Conservation (phyloP, 352 stramenopile species). For the Stephanocyclus meneghinianus region DNA sequence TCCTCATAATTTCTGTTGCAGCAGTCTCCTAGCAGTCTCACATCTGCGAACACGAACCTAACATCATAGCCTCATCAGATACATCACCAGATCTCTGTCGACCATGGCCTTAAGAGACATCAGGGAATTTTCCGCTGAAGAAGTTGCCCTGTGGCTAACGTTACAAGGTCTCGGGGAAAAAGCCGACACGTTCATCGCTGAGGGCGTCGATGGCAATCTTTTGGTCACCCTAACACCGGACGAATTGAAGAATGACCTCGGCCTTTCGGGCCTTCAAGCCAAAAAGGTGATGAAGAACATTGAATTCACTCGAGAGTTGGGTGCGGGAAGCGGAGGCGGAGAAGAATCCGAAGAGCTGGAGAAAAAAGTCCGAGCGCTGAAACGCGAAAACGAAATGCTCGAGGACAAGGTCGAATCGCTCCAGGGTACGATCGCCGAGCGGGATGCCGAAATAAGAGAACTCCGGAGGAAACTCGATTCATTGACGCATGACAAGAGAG, state of each 20-base stretch:
- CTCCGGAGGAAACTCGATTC: constrained; percentile 3
- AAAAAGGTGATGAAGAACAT: constrained; percentile 58
- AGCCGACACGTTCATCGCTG: constrained; percentile 30
- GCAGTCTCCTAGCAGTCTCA: too few species aligned
- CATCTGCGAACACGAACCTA: too few species aligned
- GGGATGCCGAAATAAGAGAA: constrained; percentile 20
- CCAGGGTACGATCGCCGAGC: background rate
- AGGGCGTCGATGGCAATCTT: constrained; percentile 54
- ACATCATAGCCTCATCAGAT: too few species aligned
- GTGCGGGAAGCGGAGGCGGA: constrained; percentile 21
- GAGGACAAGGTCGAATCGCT: constrained; percentile 27
- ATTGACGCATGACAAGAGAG: constrained; percentile 4
- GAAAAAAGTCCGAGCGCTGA: constrained; percentile 18
- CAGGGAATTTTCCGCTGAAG: constrained; percentile 47
- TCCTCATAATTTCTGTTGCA: too few species aligned
- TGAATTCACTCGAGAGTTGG: constrained; percentile 34
- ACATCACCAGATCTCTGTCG: background rate
- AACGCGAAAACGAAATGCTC: constrained; percentile 5
- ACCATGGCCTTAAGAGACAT: constrained; percentile 52
- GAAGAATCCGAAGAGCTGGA: constrained; percentile 24
- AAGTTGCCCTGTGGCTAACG: constrained; percentile 42
- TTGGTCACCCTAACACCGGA: constrained; percentile 38
- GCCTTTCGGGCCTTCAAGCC: constrained; percentile 42
- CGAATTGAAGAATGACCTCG: constrained; percentile 53
- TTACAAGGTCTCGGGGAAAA: constrained; percentile 38